These are phyloP conservation scores for Elsinoe ampelina DNA, from an alignment of 2,329 filamentous ascomycete genomes.

Conservation along the genomic window DNA sequence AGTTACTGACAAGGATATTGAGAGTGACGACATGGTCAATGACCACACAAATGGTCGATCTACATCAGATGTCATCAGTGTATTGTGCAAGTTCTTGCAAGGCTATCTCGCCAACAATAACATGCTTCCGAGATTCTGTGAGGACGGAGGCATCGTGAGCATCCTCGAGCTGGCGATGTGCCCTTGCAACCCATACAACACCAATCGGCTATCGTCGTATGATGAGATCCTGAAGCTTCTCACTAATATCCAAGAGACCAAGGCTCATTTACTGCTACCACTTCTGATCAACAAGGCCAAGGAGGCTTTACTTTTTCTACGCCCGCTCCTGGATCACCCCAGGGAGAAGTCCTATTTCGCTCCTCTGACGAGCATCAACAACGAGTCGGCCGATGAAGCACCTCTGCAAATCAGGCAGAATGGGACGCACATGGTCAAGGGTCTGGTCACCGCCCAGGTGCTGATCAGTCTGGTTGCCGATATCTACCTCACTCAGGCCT, in stretches of 20 bases:
- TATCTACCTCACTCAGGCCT: conserved; percentile 15
- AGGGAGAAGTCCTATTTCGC: conserved; percentile 17
- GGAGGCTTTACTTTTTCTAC: conserved; percentile 56
- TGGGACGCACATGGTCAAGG: conserved; percentile 71
- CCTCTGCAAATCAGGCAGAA: conserved; percentile 28
- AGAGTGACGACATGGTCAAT: conserved; percentile 14
- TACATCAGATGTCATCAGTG: conserved; percentile 44
- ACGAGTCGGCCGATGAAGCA: neutral
- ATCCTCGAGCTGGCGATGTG: conserved; percentile 76
- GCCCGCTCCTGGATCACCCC: conserved; percentile 48
- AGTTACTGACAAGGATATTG: conserved; percentile 11
- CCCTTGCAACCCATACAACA: conserved; percentile 67
- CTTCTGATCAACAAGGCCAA: conserved; percentile 69
- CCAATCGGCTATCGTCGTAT: conserved; percentile 57
- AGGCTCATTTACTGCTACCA: conserved; percentile 71
- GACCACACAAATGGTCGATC: conserved; percentile 14
- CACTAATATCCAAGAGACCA: conserved; percentile 68
- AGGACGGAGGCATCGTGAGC: conserved; percentile 70
- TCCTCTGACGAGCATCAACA: conserved; percentile 12
- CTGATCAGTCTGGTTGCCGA: conserved; percentile 61
- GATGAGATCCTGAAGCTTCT: conserved; percentile 65
- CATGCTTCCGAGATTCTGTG: conserved; percentile 65
- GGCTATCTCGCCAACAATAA: conserved; percentile 67
- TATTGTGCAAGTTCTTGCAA: conserved; percentile 65
- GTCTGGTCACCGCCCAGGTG: conserved; percentile 65